These are phyloP conservation scores for Phytophthora pseudosyringae DNA, from an alignment of 352 stramenopile genomes.

Conservation along the genomic window DNA sequence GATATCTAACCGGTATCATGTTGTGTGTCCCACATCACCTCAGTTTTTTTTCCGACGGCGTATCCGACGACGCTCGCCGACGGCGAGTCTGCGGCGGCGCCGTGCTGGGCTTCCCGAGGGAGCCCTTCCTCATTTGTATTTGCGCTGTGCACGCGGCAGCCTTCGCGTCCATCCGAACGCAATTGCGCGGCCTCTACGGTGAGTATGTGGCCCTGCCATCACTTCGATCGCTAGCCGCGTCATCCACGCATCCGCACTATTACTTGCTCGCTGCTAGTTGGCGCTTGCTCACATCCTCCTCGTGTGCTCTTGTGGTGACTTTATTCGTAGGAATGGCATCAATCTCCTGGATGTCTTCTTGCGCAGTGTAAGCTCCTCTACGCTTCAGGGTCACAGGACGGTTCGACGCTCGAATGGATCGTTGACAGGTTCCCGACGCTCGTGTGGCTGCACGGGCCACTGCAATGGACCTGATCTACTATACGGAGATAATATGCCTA, in stretches of 20 bases:
- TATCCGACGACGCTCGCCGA: conserved; percentile 15
- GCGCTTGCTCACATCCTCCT: conserved; percentile 10
- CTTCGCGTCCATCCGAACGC: conserved; percentile 82
- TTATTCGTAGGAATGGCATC: conserved; percentile 48
- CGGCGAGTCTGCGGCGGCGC: conserved; percentile 1
- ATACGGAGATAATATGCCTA: conserved; percentile 58
- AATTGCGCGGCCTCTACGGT: conserved; percentile 86
- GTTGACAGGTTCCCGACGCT: conserved; percentile 56
- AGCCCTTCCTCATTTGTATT: conserved; percentile 50
- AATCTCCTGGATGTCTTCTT: conserved; percentile 66
- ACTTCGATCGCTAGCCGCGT: background rate
- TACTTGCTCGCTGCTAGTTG: background rate
- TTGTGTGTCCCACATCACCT: background rate
- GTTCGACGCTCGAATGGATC: conserved; percentile 25
- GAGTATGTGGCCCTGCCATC: conserved; percentile 47
- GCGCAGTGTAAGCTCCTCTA: conserved; percentile 35
- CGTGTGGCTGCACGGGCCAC: conserved; percentile 56
- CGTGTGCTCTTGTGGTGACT: conserved; percentile 7
- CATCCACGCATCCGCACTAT: too few species aligned
- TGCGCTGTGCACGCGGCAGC: conserved; percentile 60
- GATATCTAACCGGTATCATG: too few species aligned
- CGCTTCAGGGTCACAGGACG: conserved; percentile 5
- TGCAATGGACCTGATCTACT: conserved; percentile 55
- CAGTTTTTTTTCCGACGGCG: conserved; percentile 16
- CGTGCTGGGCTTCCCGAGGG: conserved; percentile 43